Percentiles rank a stretch among this genome's conserved stretches.
Evolutionary conservation across 768 basidiomycete species (phyloP).

Genomic region (Pulveroboletus ravenelii): DNA sequence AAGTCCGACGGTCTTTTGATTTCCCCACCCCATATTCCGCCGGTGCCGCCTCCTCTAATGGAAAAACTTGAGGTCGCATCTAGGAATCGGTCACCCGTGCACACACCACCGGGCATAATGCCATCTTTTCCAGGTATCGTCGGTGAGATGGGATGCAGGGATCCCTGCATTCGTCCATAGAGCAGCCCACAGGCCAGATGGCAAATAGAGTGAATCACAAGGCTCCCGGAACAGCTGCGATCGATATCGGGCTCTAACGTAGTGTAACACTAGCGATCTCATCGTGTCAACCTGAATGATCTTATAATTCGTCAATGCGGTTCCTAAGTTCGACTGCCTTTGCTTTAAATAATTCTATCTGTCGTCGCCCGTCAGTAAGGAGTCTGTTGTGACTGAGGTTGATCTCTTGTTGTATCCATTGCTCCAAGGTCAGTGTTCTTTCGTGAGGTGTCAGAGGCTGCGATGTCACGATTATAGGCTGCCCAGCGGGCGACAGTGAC

Average conservation of each 20-base stretch:
- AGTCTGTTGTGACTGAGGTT: conserved; percentile 60
- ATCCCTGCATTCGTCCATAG: no score
- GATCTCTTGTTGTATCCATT: conserved; percentile 79
- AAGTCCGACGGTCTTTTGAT: neutral
- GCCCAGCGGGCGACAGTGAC: conserved; percentile 10
- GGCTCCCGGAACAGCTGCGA: no score
- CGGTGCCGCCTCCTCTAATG: no score
- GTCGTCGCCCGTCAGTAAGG: conserved; percentile 45
- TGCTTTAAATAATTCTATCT: conserved; percentile 45
- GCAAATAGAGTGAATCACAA: no score
- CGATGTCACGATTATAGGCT: conserved; percentile 10
- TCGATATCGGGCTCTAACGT: no score
- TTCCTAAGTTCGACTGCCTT: conserved; percentile 38
- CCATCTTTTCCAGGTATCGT: no score
- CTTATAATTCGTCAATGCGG: conserved; percentile 34
- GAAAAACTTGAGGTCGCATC: no score
- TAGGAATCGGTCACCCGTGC: no score
- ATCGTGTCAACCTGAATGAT: neutral
- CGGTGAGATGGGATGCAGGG: no score
- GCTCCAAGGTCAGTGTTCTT: conserved; percentile 74
- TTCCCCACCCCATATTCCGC: no score
- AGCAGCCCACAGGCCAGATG: no score
- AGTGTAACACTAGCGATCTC: neutral
- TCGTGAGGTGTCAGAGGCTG: conserved; percentile 41
- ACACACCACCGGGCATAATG: no score